Evolutionary conservation across 768 basidiomycete genomes (phyloP), one percentile per base, ranked within the genome.

Genomic region (Suillus subluteus): DNA sequence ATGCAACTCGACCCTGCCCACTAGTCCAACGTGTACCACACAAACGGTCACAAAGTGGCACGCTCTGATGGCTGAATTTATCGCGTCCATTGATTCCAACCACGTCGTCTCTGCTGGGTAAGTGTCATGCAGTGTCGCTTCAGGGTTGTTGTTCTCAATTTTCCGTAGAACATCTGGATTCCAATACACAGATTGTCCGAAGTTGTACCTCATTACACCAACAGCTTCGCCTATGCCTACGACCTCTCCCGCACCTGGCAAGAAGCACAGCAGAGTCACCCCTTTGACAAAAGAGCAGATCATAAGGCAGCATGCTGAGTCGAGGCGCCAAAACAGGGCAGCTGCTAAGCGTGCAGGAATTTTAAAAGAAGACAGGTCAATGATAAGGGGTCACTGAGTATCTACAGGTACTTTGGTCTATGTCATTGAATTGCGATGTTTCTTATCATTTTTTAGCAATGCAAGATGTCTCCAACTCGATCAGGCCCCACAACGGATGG

Each of bases 401-500:
- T 76, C 89, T 37, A 83, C 88, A 64, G 74, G 87, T 88, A 72
- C 67, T 80, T 48, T 56, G 37, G n/a, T 16, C 62, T 18, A 6
- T 62, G 35, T 62, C 6, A 16, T 41, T 54, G 35, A 62, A 58
- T 35, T 65, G 40, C 6, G 1, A 18, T 38, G 56, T 68, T 63
- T 58, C 58, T 68, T 64, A 56, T 43, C 44, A 37, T 65, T 56
- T 48, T 62, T 58, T 70, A 86, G 84, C 78, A 67, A 83, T 86
- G 44, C 82, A 78, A 71, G 83, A 50, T 80, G 76, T 68, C 81
- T 83, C 44, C 85, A 87, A 66, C 58, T 72, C 79, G 58, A 74
- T 84, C 35, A n/a, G 86, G 87, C 30, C 71, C 89, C 32, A 80
- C 81, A 37, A 87, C 85, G 66, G 86, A 91, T 72, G 90, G 90